Base-by-base conservation (phyloP, 768 basidiomycete species). In the Flagelloscypha sp. region DNA sequence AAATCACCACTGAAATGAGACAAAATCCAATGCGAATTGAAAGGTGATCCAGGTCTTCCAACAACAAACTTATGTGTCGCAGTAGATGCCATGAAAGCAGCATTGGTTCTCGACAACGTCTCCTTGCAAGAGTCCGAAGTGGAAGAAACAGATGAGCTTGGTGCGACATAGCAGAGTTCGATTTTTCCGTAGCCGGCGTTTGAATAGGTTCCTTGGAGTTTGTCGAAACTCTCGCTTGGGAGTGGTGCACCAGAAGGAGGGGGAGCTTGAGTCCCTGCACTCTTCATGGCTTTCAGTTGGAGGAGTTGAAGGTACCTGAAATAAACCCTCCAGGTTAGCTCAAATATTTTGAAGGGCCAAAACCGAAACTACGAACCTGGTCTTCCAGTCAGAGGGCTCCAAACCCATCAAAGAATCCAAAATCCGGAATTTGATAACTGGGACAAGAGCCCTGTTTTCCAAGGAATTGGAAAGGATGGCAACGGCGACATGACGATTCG, bases 401-500 rank as follows among this genome's bases (percentile, higher is more conserved):
- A 52, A 38, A 4, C 41, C 40, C 3, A 55, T 38, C 5, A 45
- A 41, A n/a, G 38, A 27, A 34, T 57, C 55, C 24, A 52, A 30
- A 22, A 57, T 43, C 32, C 48, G 46, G 40, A 42, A 52, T 30
- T 51, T 53, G 29, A 55, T 42, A 17, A 52, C 33, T n/a, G 33
- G 27, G 20, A 54, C 42, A 3, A 25, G 15, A 7, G 7, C 27
- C 1, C 55, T 52, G 30, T 50, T 48, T 8, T 44, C 36, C 17
- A 51, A 35, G 25, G 54, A 53, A 35, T 57, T 57, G 11, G 49
- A 47, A 11, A 57, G 33, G 17, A 57, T 52, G 2, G 49, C 49
- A 7, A 54, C 36, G 7, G 52, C 56, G 17, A 55, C 11, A 29
- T 40, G 27, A 27, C 45, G 41, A 16, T 27, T 30, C 4, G 56